These are phyloP conservation scores for Hypomyces perniciosus DNA, from an alignment of 2,329 filamentous ascomycete genomes.

Conservation along the genomic window DNA sequence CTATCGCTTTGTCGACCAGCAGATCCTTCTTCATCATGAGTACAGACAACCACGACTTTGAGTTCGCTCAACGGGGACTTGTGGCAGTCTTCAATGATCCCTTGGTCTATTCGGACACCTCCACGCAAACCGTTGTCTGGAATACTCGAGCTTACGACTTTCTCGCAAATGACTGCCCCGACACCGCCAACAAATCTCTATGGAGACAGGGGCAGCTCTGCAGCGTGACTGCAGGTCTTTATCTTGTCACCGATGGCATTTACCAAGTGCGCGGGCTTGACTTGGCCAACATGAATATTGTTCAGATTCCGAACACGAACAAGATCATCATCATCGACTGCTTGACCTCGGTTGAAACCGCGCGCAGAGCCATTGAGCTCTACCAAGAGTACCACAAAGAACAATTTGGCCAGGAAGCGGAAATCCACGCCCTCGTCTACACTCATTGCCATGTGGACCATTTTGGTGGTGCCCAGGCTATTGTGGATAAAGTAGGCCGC, in stretches of 20 bases:
- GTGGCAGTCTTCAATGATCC: slow-evolving; percentile 14
- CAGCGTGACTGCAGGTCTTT: slow-evolving; percentile 25
- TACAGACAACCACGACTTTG: slow-evolving; percentile 13
- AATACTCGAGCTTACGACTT: slow-evolving; percentile 24
- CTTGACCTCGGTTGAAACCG: slow-evolving; percentile 31
- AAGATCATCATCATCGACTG: slow-evolving; percentile 35
- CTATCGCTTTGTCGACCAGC: too few relatives aligned
- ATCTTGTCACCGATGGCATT: slow-evolving; percentile 27
- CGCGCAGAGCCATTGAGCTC: slow-evolving; percentile 26
- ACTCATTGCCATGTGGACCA: slow-evolving; percentile 37
- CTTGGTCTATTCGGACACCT: slow-evolving; percentile 3
- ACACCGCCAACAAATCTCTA: slow-evolving; percentile 12
- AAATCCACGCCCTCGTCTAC: slow-evolving; percentile 29
- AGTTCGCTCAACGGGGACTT: slow-evolving; percentile 15
- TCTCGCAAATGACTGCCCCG: slow-evolving; percentile 9
- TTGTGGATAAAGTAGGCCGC: slow-evolving; percentile 12
- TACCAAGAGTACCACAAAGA: slow-evolving; percentile 24
- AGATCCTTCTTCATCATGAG: too few relatives aligned
- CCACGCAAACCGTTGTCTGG: slow-evolving; percentile 13
- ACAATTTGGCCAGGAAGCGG: slow-evolving; percentile 10
- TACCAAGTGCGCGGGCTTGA: slow-evolving; percentile 37
- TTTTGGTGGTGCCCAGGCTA: slow-evolving; percentile 25
- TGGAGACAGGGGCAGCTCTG: slow-evolving; percentile 16
- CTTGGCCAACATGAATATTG: slow-evolving; percentile 35
- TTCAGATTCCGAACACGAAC: slow-evolving; percentile 25